Evolutionary conservation across 2,329 filamentous ascomycete genomes (phyloP).

Genomic region (Tolypocladium tropicale): DNA sequence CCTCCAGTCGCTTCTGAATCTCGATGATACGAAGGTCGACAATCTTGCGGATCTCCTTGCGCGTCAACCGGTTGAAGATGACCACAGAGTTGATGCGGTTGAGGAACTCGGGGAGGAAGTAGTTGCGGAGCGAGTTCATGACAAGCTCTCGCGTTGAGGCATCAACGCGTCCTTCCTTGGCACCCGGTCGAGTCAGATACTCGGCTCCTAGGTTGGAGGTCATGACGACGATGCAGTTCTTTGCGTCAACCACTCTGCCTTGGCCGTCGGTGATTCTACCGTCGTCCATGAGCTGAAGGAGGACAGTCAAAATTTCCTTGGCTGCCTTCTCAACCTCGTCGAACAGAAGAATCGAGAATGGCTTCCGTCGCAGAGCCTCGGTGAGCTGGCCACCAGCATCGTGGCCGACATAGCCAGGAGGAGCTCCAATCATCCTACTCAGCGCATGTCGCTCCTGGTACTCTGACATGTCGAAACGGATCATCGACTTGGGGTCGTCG

Average conservation of each 20-base stretch:
- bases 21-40: slow-evolving; percentile 82
- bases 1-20: slow-evolving; percentile 80
- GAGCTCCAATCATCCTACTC: slow-evolving; percentile 94
- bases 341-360: slow-evolving; percentile 95
- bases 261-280: slow-evolving; percentile 97
- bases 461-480: slow-evolving; percentile 98
- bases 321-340: slow-evolving; percentile 98
- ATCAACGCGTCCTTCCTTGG: slow-evolving; percentile 77
- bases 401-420: slow-evolving; percentile 93
- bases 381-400: slow-evolving; percentile 94
- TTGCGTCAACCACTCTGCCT: slow-evolving; percentile 86
- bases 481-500: slow-evolving; percentile 95
- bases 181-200: slow-evolving; percentile 71
- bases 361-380: slow-evolving; percentile 83
- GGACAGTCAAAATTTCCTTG: slow-evolving; percentile 91
- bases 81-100: slow-evolving; percentile 95
- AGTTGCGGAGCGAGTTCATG: slow-evolving; percentile 82
- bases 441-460: slow-evolving; percentile 96
- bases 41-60: slow-evolving; percentile 84
- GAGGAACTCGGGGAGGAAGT: slow-evolving; percentile 96
- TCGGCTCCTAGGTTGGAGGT: slow-evolving; percentile 96
- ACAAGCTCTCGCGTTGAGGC: slow-evolving; percentile 77
- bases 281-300: slow-evolving; percentile 99
- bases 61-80: slow-evolving; percentile 96
- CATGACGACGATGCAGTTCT: slow-evolving; percentile 99